phyloP scores from a whole-genome alignment of 225 moss, liverwort and hornwort species.

The Sphagnum tenellum region DNA sequence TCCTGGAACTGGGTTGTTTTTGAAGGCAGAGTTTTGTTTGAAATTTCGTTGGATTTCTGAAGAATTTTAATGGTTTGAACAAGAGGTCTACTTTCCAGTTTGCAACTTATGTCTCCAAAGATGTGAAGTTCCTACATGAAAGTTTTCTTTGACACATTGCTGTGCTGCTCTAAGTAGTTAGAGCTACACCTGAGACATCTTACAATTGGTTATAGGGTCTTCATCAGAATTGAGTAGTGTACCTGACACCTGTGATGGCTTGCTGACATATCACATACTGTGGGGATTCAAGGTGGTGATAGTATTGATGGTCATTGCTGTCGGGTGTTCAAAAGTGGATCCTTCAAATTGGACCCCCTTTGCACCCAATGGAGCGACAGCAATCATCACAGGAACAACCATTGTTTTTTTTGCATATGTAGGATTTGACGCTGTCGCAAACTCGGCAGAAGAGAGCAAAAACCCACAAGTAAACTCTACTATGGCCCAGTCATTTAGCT shows the following conservation, averaged over 20 bases:
- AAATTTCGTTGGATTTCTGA: no score
- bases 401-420: constrained; percentile 92
- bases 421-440: constrained; percentile 99
- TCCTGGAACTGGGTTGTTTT: no score
- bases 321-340: constrained; percentile 70
- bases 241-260: neutral
- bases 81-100: no score
- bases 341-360: constrained; percentile 86
- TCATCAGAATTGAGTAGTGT: neutral
- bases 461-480: constrained; percentile 57
- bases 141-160: no score
- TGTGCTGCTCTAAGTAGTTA: no score
- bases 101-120: no score
- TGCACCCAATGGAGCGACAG: constrained; percentile 58
- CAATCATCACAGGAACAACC: constrained; percentile 74
- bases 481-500: no score
- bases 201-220: no score
- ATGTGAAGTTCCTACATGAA: no score
- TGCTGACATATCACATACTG: neutral
- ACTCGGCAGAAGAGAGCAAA: constrained; percentile 93
- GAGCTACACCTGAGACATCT: no score
- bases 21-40: no score
- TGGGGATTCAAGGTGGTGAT: constrained; percentile 45
- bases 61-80: no score
- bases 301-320: constrained; percentile 70